Base-by-base conservation (phyloP, 2,329 filamentous ascomycete genomes). In the Hypocreales sp. region DNA sequence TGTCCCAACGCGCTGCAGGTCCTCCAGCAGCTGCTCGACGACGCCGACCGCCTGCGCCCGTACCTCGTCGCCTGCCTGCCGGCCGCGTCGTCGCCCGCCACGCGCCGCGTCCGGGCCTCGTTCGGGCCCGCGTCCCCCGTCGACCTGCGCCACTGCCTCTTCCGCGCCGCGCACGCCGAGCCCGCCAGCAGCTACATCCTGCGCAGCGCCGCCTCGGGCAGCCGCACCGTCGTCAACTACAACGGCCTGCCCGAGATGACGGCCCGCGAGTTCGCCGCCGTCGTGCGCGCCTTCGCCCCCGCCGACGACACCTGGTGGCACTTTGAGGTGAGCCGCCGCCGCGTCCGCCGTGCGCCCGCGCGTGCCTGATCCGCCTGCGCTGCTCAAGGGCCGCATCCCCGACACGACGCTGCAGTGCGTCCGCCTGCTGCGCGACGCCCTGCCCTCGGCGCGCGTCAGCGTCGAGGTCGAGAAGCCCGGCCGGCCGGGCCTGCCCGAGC, bases 401-500 rank as follows among this genome's bases (percentile, higher is more conserved):
- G 61, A 68, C 24, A 67, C 70, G 25, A 71, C 64, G 15, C 50
- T 70, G 14, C 43, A 58, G 22, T 79, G 72, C 47, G 69, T 81
- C 29, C 55, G 44, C 22, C 51, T 68, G 39, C 44, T 80, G 35
- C 65, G 67, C 26, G 41, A 42, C 23, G 41, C 41, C 16, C 53
- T 57, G 29, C 61, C 59, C 15, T 43, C 39, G 5, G 53, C 59
- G 25, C 59, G 41, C 25, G 55, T 82, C 42, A 83, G 77, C 45
- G 69, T 82, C 29, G 79, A 83, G 48, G 55, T 78, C 22, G 78
- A 83, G 52, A 82, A 79, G 45, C 76, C 77, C 3, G 61, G 59
- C 9, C 63, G 78, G 8, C 46, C 51, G 16, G 73, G 72, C 3
- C 56, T 82, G 30, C 51, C 58, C 26, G 56, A 66, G 16, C 58